phyloP scores from a whole-genome alignment of 164 flowering plant genomes.

The Annona squamosa region DNA sequence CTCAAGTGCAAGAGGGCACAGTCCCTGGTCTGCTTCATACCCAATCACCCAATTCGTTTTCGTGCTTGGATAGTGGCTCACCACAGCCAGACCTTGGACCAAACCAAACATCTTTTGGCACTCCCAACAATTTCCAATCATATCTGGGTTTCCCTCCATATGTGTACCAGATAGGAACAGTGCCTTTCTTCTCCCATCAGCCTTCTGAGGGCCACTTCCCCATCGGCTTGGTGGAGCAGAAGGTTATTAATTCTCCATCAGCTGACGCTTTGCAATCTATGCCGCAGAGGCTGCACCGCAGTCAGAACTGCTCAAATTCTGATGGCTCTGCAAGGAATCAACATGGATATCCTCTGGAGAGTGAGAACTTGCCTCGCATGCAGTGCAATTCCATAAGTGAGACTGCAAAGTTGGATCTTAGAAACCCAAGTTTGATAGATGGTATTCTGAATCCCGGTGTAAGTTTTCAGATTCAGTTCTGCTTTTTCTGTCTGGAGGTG shows the following conservation, averaged over 20 bases:
- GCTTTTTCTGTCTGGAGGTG: not conserved
- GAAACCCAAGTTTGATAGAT: slow-evolving; percentile 16
- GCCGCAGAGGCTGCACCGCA: slow-evolving; percentile 13
- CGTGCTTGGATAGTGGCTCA: slow-evolving; percentile 15
- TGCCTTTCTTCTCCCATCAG: slow-evolving; percentile 17
- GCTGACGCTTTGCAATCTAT: slow-evolving; percentile 27
- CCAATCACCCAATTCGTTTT: slow-evolving; percentile 2
- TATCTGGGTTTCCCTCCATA: slow-evolving; percentile 39
- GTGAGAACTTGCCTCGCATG: slow-evolving; percentile 13
- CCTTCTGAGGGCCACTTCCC: slow-evolving; percentile 22
- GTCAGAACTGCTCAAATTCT: slow-evolving; percentile 10
- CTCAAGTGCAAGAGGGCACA: slow-evolving; percentile 14
- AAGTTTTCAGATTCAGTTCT: slow-evolving; percentile 14
- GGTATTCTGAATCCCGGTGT: slow-evolving; percentile 33
- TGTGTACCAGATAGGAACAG: slow-evolving; percentile 18
- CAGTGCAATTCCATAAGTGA: slow-evolving; percentile 24
- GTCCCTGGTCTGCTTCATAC: not conserved
- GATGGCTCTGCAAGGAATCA: slow-evolving; percentile 9
- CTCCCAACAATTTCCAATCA: slow-evolving; percentile 32
- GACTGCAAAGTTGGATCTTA: slow-evolving; percentile 16
- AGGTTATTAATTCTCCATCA: slow-evolving; percentile 23
- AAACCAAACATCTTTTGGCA: slow-evolving; percentile 20
- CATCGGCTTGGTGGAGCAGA: slow-evolving; percentile 16
- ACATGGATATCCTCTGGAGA: slow-evolving; percentile 12
- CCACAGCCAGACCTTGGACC: slow-evolving; percentile 20